Conservation (phyloP, 2,329 filamentous ascomycete genomes). For the Ophiosphaerella herpotricha region DNA sequence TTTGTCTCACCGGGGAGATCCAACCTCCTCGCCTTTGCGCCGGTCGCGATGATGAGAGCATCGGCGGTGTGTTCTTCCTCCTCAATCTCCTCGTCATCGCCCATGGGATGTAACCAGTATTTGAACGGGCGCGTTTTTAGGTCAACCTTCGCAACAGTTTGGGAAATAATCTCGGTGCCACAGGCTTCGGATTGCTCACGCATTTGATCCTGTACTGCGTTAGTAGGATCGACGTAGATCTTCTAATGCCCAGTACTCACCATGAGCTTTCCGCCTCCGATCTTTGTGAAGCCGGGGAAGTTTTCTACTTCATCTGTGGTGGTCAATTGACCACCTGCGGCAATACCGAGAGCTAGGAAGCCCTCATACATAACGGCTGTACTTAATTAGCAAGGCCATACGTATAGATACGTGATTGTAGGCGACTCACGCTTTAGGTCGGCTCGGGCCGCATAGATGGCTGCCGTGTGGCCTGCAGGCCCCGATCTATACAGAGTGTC, state of each 20-base stretch:
- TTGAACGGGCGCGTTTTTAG: conserved; percentile 83
- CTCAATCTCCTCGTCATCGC: conserved; percentile 76
- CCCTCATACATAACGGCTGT: conserved; percentile 91
- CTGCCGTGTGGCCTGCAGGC: conserved; percentile 95
- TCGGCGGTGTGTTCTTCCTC: conserved; percentile 81
- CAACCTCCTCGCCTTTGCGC: conserved; percentile 85
- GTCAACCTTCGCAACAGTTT: conserved; percentile 90
- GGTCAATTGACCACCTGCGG: conserved; percentile 93
- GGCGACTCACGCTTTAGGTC: conserved; percentile 77
- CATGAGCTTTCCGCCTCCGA: conserved; percentile 89
- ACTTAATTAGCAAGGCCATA: conserved; percentile 22
- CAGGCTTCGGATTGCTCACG: conserved; percentile 87
- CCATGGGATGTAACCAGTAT: conserved; percentile 74
- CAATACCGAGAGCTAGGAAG: conserved; percentile 96
- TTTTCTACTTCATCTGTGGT: conserved; percentile 99
- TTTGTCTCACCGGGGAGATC: conserved; percentile 85
- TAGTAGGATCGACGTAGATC: conserved; percentile 6
- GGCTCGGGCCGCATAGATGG: conserved; percentile 92
- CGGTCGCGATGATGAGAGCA: conserved; percentile 90
- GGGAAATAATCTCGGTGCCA: conserved; percentile 89
- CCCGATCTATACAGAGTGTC: conserved; percentile 69
- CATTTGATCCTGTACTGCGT: conserved; percentile 73
- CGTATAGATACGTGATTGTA: too few relatives aligned
- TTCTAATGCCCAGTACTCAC: conserved; percentile 45
- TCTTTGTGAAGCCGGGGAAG: conserved; percentile 91